These are phyloP conservation scores for Chenopodium suecicum DNA, from an alignment of 148 eudicot species.

Conservation along the genomic window DNA sequence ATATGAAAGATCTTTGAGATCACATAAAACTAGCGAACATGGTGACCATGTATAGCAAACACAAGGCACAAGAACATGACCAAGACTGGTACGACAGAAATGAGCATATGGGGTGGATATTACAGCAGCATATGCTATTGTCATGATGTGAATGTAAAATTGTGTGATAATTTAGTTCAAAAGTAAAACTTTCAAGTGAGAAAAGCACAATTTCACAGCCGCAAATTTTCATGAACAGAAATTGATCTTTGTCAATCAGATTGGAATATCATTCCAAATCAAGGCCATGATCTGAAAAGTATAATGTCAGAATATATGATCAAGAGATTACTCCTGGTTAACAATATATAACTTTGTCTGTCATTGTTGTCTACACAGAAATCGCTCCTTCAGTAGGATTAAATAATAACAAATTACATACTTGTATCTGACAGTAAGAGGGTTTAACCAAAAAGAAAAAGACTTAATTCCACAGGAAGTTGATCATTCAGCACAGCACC, in stretches of 20 bases:
- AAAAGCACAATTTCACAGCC: constrained; percentile 1
- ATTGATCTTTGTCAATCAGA: neutral
- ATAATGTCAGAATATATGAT: neutral
- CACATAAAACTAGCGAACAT: neutral
- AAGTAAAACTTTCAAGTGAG: neutral
- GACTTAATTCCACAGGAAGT: neutral
- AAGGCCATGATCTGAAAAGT: neutral
- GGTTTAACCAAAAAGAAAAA: neutral
- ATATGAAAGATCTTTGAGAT: neutral
- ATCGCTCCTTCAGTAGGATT: neutral
- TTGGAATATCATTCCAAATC: neutral
- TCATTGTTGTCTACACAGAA: neutral
- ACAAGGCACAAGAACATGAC: neutral
- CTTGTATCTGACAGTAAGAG: neutral
- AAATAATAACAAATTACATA: too few species aligned
- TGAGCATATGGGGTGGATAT: neutral
- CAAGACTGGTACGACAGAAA: neutral
- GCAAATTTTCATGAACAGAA: neutral
- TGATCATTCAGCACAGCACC: neutral
- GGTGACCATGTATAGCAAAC: neutral
- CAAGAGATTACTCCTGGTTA: neutral
- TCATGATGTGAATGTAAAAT: too few species aligned
- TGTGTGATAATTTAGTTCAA: too few species aligned
- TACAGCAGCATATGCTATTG: too few species aligned
- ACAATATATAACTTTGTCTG: too few species aligned